Evolutionary conservation across 805 yeast species (phyloP).

Genomic region (Monosporozyma aerobia): DNA sequence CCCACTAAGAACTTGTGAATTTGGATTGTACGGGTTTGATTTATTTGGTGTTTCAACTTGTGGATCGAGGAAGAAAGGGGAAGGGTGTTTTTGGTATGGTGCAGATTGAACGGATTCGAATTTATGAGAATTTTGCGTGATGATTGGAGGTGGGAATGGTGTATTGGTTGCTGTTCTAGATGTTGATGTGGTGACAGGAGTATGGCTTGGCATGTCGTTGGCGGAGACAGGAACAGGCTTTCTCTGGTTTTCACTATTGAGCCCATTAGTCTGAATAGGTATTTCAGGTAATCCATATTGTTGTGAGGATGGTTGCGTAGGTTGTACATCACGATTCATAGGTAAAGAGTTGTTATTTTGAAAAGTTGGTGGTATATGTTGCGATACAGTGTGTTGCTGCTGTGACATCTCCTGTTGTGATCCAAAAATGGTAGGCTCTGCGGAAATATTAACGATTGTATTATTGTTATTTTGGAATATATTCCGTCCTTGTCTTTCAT

Average conservation of each 20-base stretch:
- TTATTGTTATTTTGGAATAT: background rate
- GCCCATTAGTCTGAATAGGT: background rate
- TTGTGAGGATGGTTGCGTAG: background rate
- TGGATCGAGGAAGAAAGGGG: background rate
- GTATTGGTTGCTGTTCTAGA: background rate
- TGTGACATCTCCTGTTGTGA: background rate
- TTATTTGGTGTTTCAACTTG: background rate
- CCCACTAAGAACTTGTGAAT: background rate
- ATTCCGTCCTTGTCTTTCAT: background rate
- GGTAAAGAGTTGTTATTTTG: background rate
- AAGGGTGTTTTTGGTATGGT: background rate
- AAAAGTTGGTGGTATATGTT: background rate
- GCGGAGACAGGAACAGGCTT: background rate
- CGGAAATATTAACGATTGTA: background rate
- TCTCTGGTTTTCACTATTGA: background rate
- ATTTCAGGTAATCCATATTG: background rate
- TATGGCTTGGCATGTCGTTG: background rate
- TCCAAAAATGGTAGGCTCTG: background rate
- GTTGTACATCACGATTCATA: background rate
- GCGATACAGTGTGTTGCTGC: background rate
- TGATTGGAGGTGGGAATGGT: background rate
- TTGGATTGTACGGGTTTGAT: background rate
- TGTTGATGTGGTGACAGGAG: background rate
- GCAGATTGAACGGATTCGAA: background rate
- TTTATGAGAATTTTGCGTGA: background rate